Evolutionary conservation across 768 basidiomycete genomes (phyloP).

Genomic region (Mrakia gelida): DNA sequence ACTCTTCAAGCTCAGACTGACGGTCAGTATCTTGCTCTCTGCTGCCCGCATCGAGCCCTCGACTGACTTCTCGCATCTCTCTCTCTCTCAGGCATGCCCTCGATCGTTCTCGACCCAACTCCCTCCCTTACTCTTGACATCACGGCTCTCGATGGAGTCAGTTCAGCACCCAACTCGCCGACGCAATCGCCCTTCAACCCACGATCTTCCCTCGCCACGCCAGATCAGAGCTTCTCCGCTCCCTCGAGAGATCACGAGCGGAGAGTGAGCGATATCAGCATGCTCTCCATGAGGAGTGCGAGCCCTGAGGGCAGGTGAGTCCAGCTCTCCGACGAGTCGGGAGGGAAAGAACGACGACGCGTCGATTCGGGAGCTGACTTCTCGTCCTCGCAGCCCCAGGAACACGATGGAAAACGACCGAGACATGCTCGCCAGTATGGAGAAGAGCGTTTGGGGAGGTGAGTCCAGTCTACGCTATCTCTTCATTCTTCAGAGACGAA

Average conservation of each 20-base stretch:
- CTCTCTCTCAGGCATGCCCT: not conserved
- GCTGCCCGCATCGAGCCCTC: too few relatives aligned
- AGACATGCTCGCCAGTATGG: not conserved
- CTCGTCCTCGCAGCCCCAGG: not conserved
- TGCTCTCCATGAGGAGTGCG: not conserved
- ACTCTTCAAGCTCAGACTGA: not conserved
- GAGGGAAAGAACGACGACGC: not conserved
- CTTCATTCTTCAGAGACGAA: not conserved
- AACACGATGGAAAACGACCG: not conserved
- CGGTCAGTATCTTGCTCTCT: not conserved
- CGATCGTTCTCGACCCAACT: constrained; percentile 17
- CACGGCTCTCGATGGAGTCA: not conserved
- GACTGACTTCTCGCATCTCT: not conserved
- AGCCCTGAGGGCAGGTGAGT: not conserved
- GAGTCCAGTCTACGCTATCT: not conserved
- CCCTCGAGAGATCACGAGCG: not conserved
- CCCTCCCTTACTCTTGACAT: constrained; percentile 3
- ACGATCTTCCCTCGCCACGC: not conserved
- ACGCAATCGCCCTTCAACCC: not conserved
- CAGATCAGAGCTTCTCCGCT: not conserved
- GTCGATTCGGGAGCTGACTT: not conserved
- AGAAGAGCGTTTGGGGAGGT: constrained; percentile 22
- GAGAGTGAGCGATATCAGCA: constrained; percentile 14
- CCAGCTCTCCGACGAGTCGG: not conserved
- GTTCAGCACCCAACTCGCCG: constrained; percentile 5